These are phyloP conservation scores for Solanum hybrid DNA, from an alignment of 305 asterid species.

Conservation along the genomic window DNA sequence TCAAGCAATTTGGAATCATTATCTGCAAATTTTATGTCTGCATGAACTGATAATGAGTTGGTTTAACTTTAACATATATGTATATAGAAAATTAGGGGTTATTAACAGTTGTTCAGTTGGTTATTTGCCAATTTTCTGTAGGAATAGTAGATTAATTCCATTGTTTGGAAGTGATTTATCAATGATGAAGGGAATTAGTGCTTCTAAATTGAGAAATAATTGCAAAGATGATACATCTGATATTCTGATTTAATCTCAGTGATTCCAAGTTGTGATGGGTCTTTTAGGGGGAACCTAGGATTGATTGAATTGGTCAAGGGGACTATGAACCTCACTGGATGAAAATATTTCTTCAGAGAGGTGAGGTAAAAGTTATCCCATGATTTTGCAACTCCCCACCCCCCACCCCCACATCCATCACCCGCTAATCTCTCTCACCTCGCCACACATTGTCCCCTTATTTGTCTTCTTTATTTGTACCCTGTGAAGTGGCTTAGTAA, in stretches of 20 bases:
- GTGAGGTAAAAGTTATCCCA: background rate
- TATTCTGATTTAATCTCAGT: background rate
- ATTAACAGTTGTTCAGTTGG: background rate
- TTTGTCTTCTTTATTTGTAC: background rate
- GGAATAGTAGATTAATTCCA: background rate
- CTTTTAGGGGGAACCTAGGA: background rate
- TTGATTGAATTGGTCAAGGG: background rate
- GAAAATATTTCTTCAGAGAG: background rate
- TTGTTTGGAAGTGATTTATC: background rate
- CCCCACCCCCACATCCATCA: background rate
- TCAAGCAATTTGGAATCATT: background rate
- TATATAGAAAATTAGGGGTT: background rate
- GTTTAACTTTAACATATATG: background rate
- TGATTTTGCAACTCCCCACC: background rate
- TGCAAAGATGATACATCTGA: background rate
- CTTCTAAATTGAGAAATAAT: background rate
- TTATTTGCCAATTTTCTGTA: background rate
- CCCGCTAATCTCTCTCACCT: background rate
- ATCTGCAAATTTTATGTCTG: background rate
- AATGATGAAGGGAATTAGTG: background rate
- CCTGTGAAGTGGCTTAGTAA: background rate
- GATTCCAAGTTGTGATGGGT: background rate
- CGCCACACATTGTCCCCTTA: background rate
- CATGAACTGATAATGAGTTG: background rate
- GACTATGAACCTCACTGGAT: background rate